Evolutionary conservation across 306 rosid species (phyloP).

Genomic region (Dryas octopetala): DNA sequence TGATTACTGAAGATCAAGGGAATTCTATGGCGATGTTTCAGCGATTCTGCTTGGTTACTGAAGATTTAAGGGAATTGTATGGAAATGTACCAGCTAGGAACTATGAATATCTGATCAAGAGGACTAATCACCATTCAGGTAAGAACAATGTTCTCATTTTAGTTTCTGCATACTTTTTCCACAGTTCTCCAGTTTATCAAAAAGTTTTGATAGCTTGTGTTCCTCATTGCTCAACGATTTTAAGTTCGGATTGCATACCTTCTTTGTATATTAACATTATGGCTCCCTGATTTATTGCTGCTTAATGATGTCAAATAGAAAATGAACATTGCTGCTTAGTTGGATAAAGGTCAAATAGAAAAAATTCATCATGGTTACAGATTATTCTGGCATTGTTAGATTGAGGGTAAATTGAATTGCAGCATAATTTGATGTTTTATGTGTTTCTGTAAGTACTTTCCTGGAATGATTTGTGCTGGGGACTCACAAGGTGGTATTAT

Average conservation of each 20-base stretch:
- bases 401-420: not conserved
- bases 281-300: constrained; percentile 2
- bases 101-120: not conserved
- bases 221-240: not conserved
- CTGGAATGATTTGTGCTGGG: not conserved
- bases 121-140: not conserved
- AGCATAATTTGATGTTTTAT: not conserved
- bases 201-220: not conserved
- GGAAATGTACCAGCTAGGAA: not conserved
- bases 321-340: not conserved
- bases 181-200: not conserved
- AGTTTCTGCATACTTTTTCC: not conserved
- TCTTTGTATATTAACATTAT: not conserved
- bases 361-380: not conserved
- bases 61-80: not conserved
- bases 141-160: not conserved
- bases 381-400: not conserved
- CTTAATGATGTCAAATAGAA: not conserved
- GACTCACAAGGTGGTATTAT: not conserved
- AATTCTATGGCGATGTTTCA: not conserved
- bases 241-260: not conserved
- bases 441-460: not conserved
- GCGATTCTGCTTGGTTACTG: not conserved
- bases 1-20: not conserved
- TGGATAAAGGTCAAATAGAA: not conserved